Evolutionary conservation across 805 yeast genomes (phyloP).

Genomic region (Schwanniomyces polymorphus): DNA sequence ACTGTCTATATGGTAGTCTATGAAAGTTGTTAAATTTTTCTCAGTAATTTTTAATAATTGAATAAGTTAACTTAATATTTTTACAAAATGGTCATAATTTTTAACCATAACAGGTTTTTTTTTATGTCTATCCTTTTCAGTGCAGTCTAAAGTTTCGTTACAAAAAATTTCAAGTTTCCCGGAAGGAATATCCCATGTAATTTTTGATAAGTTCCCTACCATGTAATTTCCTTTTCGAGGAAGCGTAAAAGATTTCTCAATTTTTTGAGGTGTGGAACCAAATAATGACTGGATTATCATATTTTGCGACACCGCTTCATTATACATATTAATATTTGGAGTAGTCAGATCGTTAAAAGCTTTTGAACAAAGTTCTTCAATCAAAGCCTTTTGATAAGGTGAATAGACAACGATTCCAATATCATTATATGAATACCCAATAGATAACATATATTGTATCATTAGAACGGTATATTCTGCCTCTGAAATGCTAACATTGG

Average conservation of each 20-base stretch:
- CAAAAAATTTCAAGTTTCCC: constrained; percentile 1
- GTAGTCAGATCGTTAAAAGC: background rate
- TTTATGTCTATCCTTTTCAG: background rate
- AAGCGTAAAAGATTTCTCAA: background rate
- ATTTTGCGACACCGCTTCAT: background rate
- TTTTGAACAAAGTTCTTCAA: constrained; percentile 34
- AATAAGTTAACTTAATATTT: too few species aligned
- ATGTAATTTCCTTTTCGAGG: background rate
- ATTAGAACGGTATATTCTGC: constrained; percentile 33
- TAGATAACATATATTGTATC: constrained; percentile 45
- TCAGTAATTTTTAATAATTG: too few species aligned
- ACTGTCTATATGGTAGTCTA: too few species aligned
- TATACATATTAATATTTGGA: background rate
- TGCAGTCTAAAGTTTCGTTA: background rate
- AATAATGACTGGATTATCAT: background rate
- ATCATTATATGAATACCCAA: constrained; percentile 39
- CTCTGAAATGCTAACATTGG: constrained; percentile 11
- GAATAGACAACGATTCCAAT: constrained; percentile 44
- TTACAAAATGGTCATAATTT: background rate
- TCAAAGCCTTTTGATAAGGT: constrained; percentile 38
- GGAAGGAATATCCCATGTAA: constrained; percentile 1
- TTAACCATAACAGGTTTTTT: background rate
- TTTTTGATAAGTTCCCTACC: background rate
- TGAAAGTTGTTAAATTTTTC: too few species aligned
- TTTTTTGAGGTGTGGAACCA: background rate